Evolutionary conservation across 345 rosid genomes (phyloP).

Genomic region (Limnanthes douglasii): DNA sequence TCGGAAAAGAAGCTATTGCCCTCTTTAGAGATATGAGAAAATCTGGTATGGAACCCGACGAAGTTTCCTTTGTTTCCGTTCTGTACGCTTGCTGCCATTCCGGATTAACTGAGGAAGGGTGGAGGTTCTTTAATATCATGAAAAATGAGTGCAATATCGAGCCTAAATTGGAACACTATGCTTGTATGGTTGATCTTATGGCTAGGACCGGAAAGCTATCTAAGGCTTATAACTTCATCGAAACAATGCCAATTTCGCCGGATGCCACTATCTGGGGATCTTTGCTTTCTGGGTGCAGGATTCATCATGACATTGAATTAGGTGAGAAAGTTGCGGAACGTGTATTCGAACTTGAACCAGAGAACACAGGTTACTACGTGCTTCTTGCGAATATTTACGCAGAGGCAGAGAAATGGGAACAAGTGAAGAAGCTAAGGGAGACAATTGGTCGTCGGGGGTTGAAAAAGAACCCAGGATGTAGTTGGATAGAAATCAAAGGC

Average conservation of each 20-base stretch:
- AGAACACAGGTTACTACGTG: conserved; percentile 49
- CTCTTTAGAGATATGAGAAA: conserved; percentile 33
- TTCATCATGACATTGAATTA: conserved; percentile 41
- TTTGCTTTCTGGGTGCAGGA: conserved; percentile 56
- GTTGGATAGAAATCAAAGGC: conserved; percentile 63
- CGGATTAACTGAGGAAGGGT: conserved; percentile 56
- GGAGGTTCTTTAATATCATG: conserved; percentile 59
- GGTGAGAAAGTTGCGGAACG: conserved; percentile 58
- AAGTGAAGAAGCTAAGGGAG: conserved; percentile 36
- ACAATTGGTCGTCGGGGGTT: conserved; percentile 30
- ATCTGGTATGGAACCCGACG: conserved; percentile 36
- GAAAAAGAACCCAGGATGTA: conserved; percentile 58
- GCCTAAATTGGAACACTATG: conserved; percentile 54
- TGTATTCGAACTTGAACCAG: conserved; percentile 52
- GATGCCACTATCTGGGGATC: conserved; percentile 72
- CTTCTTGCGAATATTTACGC: conserved; percentile 60
- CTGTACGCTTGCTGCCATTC: conserved; percentile 66
- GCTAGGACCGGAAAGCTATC: conserved; percentile 36
- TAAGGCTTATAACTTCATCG: conserved; percentile 38
- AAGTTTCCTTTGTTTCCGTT: conserved; percentile 47
- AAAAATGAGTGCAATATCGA: conserved; percentile 40
- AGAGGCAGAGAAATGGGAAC: conserved; percentile 60
- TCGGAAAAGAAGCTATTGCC: conserved; percentile 47
- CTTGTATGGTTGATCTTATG: conserved; percentile 63
- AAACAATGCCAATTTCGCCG: conserved; percentile 50